phyloP scores from a whole-genome alignment of 768 basidiomycete genomes.

The Boletus subcaerulescens region DNA sequence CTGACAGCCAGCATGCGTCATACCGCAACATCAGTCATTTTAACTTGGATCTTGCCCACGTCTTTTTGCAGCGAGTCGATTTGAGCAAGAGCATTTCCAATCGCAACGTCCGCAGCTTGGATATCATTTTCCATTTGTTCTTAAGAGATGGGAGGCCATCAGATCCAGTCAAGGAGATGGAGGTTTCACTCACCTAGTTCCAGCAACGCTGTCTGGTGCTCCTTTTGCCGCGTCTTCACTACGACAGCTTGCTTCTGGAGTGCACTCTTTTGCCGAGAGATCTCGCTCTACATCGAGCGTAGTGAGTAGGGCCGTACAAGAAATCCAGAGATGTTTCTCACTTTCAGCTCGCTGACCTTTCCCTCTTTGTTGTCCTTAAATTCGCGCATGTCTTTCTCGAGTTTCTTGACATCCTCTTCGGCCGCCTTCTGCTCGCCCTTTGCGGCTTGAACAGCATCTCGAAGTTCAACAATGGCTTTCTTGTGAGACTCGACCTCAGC shows the following conservation, averaged over 20 bases:
- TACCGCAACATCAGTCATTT: conserved; percentile 37
- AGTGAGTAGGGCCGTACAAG: background rate
- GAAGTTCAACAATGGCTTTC: conserved; percentile 56
- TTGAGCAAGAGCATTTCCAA: conserved; percentile 36
- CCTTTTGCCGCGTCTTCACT: conserved; percentile 87
- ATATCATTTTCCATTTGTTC: conserved; percentile 34
- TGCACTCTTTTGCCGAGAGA: conserved; percentile 75
- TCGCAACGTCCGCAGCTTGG: conserved; percentile 17
- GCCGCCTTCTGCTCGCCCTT: conserved; percentile 77
- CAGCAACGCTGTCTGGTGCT: conserved; percentile 79
- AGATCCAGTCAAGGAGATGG: background rate
- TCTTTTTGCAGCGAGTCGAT: conserved; percentile 60
- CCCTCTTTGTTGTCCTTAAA: conserved; percentile 99
- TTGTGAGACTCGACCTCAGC: conserved; percentile 75
- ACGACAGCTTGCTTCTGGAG: conserved; percentile 77
- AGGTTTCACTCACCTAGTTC: conserved; percentile 68
- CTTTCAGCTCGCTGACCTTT: conserved; percentile 93
- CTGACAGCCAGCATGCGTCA: background rate
- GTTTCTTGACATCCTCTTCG: conserved; percentile 73
- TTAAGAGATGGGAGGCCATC: background rate
- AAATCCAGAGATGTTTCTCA: conserved; percentile 26
- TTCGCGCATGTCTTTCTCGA: conserved; percentile 96
- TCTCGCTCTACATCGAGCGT: conserved; percentile 47
- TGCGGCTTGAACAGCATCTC: conserved; percentile 56
- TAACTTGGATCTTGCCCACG: conserved; percentile 52